A percentile compares a stretch with the other conserved stretches of the same genome.
Conservation (phyloP, 2,329 filamentous ascomycete species). For the Penicillium sp. region DNA sequence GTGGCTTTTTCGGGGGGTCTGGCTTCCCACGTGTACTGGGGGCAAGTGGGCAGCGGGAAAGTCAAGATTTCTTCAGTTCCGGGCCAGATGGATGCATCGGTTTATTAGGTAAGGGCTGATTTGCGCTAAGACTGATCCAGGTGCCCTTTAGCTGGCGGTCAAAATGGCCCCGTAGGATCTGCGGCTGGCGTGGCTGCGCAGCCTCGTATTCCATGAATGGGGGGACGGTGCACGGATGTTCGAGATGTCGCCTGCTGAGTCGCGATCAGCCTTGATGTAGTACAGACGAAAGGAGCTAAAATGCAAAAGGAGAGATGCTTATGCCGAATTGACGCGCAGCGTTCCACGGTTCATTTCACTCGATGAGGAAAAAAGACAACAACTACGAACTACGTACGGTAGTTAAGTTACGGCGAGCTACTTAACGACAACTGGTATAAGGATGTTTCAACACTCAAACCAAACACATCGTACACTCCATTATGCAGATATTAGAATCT, state of each 20-base stretch:
- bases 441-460: neutral
- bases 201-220: conserved; percentile 16
- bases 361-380: neutral
- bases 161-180: neutral
- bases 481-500: conserved; percentile 23
- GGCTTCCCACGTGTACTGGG: neutral
- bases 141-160: neutral
- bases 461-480: conserved; percentile 4
- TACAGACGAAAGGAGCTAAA: neutral
- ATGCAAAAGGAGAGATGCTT: neutral
- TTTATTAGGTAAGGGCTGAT: conserved; percentile 10
- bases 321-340: neutral
- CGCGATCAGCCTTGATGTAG: neutral
- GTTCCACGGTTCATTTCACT: conserved; percentile 1
- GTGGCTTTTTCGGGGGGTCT: neutral
- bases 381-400: too few relatives aligned
- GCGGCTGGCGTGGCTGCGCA: conserved; percentile 8
- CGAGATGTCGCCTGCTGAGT: neutral
- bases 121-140: conserved; percentile 2
- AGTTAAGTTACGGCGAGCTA: neutral
- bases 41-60: neutral
- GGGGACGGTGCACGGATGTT: neutral
- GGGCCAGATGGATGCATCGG: neutral
- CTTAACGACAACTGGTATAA: neutral
- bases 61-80: neutral